phyloP scores from a whole-genome alignment of 495 filamentous ascomycete species.

The Parathielavia hyrcaniae region DNA sequence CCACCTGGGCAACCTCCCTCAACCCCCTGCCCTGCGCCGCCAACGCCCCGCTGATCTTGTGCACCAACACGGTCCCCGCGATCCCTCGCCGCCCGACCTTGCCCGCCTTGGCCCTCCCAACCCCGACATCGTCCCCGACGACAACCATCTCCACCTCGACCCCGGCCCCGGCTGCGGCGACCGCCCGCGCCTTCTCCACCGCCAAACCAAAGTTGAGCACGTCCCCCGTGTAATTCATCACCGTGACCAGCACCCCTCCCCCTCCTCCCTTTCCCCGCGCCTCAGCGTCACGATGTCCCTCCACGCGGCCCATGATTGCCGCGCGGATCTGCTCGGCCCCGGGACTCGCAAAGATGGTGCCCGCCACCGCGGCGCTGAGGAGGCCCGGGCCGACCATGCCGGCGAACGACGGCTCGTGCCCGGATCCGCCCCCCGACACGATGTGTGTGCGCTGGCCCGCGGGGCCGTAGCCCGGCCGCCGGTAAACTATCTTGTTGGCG shows the following conservation, averaged over 20 bases:
- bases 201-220: conserved; percentile 93
- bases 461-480: conserved; percentile 44
- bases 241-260: conserved; percentile 60
- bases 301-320: conserved; percentile 66
- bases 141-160: conserved; percentile 84
- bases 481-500: conserved; percentile 82
- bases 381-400: conserved; percentile 62
- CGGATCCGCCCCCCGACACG: conserved; percentile 83
- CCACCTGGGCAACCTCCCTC: conserved; percentile 65
- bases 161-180: no score
- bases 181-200: conserved; percentile 84
- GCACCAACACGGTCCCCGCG: conserved; percentile 80
- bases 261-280: neutral
- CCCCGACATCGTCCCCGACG: conserved; percentile 92
- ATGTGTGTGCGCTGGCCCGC: conserved; percentile 58
- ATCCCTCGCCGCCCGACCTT: conserved; percentile 92
- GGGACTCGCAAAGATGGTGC: conserved; percentile 89
- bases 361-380: conserved; percentile 80
- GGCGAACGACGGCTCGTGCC: conserved; percentile 88
- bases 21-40: conserved; percentile 61
- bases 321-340: conserved; percentile 78
- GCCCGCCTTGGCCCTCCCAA: conserved; percentile 72
- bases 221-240: conserved; percentile 75
- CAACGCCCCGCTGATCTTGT: conserved; percentile 83
- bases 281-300: conserved; percentile 31